A percentile compares a stretch with the other conserved stretches of the same genome.
Evolutionary conservation across 352 stramenopile species (phyloP).

Genomic region (Pythium phragmitis): DNA sequence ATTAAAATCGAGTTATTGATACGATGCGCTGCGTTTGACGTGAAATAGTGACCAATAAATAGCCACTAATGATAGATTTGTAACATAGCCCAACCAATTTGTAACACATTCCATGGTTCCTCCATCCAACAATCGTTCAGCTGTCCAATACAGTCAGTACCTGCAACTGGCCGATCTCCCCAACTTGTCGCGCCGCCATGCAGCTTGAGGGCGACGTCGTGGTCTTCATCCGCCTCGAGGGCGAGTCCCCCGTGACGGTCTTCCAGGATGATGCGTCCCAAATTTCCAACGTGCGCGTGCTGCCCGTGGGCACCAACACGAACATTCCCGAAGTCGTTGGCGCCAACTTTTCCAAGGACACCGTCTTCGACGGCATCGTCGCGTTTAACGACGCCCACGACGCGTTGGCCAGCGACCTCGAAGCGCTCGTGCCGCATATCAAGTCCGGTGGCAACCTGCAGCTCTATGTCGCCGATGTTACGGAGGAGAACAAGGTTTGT

Average conservation of each 20-base stretch:
- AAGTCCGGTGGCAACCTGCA: constrained; percentile 55
- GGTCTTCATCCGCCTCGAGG: constrained; percentile 55
- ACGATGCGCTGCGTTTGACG: too few relatives aligned
- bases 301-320: constrained; percentile 38
- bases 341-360: constrained; percentile 30
- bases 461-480: constrained; percentile 48
- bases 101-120: constrained; percentile 2
- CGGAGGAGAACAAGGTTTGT: constrained; percentile 61
- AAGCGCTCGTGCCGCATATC: constrained; percentile 44
- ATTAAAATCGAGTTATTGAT: too few relatives aligned
- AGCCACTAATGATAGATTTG: neutral
- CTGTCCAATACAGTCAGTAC: neutral
- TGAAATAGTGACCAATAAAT: too few relatives aligned
- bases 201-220: constrained; percentile 49
- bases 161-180: neutral
- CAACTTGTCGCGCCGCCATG: constrained; percentile 16
- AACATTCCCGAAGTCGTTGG: constrained; percentile 44
- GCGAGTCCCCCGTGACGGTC: constrained; percentile 37
- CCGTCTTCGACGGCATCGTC: constrained; percentile 53
- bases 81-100: neutral
- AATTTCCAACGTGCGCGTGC: constrained; percentile 45
- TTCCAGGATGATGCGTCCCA: constrained; percentile 44
- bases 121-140: constrained; percentile 3
- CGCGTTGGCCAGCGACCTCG: constrained; percentile 42
- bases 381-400: constrained; percentile 54